phyloP scores from a whole-genome alignment of 2,329 filamentous ascomycete genomes.

The Arachnopeziza araneosa region DNA sequence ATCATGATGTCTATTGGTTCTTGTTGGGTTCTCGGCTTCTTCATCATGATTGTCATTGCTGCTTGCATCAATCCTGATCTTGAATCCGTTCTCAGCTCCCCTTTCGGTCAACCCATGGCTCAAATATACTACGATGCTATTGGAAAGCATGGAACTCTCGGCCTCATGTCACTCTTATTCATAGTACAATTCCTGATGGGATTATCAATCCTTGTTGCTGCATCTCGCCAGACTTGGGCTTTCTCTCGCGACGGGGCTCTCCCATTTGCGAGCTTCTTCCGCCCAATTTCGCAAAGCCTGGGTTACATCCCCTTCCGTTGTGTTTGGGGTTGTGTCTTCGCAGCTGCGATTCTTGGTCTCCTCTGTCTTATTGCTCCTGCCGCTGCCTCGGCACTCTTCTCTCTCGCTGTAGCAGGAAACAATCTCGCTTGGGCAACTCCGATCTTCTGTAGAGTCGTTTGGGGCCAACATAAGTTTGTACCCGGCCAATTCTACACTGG shows the following conservation, averaged over 20 bases:
- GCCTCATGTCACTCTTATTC: slow-evolving; percentile 52
- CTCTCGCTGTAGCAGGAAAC: slow-evolving; percentile 52
- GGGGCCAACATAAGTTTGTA: slow-evolving; percentile 51
- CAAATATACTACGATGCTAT: slow-evolving; percentile 57
- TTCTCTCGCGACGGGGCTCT: slow-evolving; percentile 49
- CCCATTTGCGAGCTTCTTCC: slow-evolving; percentile 53
- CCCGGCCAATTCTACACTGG: slow-evolving; percentile 57
- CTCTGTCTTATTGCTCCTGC: slow-evolving; percentile 52
- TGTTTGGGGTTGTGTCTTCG: slow-evolving; percentile 47
- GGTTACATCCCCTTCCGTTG: slow-evolving; percentile 53
- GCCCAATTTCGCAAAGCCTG: slow-evolving; percentile 44
- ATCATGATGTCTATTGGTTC: slow-evolving; percentile 53
- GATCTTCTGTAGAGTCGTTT: slow-evolving; percentile 52
- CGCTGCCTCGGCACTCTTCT: slow-evolving; percentile 55
- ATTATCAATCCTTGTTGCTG: slow-evolving; percentile 51
- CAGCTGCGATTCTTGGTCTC: slow-evolving; percentile 49
- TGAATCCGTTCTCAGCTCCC: slow-evolving; percentile 39
- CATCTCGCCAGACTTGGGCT: slow-evolving; percentile 56
- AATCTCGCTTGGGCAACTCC: slow-evolving; percentile 55
- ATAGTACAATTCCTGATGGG: slow-evolving; percentile 60
- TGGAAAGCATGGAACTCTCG: slow-evolving; percentile 53
- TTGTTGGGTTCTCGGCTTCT: slow-evolving; percentile 51
- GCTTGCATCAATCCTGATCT: slow-evolving; percentile 50
- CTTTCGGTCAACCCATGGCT: slow-evolving; percentile 49
- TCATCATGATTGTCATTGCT: slow-evolving; percentile 52